Conservation (phyloP, 805 yeast species). For the Barnettozyma populi region DNA sequence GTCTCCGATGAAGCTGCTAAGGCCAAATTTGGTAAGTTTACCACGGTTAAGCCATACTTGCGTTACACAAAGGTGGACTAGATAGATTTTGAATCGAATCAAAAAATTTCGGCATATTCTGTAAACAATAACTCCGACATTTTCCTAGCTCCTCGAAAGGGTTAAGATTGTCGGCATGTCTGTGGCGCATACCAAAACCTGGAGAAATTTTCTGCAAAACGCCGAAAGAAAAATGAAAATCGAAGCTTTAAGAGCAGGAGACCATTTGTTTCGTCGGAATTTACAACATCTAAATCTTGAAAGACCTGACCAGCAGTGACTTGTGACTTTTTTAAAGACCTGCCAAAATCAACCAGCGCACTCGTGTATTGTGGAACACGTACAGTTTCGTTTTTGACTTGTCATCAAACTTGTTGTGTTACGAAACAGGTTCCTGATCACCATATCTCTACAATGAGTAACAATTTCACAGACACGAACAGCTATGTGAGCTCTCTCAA, state of each 20-base stretch:
- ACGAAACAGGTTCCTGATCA: conserved; percentile 1
- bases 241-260: conserved; percentile 3
- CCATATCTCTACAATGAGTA: conserved; percentile 19
- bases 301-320: neutral
- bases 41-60: conserved; percentile 84
- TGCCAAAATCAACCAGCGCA: neutral
- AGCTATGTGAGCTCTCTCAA: conserved; percentile 22
- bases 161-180: neutral
- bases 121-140: neutral
- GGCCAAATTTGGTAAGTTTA: conserved; percentile 81
- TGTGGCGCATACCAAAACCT: conserved; percentile 5
- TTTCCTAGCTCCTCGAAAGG: too few species aligned
- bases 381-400: neutral
- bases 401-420: neutral
- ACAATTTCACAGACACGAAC: conserved; percentile 26
- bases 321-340: neutral
- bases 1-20: conserved; percentile 75
- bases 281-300: neutral
- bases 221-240: conserved; percentile 1
- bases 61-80: conserved; percentile 51
- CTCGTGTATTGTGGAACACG: neutral
- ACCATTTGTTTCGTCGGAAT: neutral
- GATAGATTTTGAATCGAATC: neutral
- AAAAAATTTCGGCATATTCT: too few species aligned
- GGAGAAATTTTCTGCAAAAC: conserved; percentile 1